phyloP scores from a whole-genome alignment of 2,329 filamentous ascomycete genomes.

The Salinomyces thailandicus region DNA sequence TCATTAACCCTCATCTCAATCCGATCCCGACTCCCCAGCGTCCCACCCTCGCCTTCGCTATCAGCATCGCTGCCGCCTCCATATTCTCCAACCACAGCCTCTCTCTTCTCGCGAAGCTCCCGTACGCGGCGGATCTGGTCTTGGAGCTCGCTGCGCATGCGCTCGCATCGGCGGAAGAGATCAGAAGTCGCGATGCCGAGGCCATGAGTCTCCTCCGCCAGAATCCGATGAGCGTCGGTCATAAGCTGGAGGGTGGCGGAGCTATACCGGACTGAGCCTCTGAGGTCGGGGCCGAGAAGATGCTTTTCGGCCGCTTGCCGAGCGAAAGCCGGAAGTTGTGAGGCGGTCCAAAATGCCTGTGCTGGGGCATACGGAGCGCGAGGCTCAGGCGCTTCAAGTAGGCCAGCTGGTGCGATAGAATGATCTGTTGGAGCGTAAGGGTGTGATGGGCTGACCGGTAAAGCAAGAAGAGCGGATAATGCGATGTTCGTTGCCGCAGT shows the following conservation, averaged over 20 bases:
- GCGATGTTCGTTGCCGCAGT: constrained; percentile 24
- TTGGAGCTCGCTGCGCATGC: constrained; percentile 55
- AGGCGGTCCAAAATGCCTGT: constrained; percentile 49
- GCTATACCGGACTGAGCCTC: constrained; percentile 53
- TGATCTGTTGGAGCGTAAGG: constrained; percentile 15
- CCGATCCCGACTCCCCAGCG: constrained; percentile 29
- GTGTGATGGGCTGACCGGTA: constrained; percentile 47
- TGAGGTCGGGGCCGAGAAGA: constrained; percentile 42
- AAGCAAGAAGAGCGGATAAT: constrained; percentile 40
- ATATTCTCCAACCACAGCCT: constrained; percentile 50
- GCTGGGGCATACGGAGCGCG: constrained; percentile 42
- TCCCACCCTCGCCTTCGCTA: constrained; percentile 33
- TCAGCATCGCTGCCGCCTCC: constrained; percentile 41
- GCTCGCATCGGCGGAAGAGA: constrained; percentile 59
- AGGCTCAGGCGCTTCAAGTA: constrained; percentile 44
- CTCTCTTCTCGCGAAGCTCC: constrained; percentile 55
- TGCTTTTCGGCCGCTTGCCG: constrained; percentile 11
- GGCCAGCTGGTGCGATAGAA: constrained; percentile 3
- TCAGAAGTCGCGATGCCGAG: constrained; percentile 61
- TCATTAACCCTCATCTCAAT: constrained; percentile 49
- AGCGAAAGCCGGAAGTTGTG: constrained; percentile 43
- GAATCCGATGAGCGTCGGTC: constrained; percentile 60
- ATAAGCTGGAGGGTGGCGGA: constrained; percentile 61
- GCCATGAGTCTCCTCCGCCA: constrained; percentile 58
- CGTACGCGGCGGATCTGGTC: constrained; percentile 58